Base-by-base conservation (phyloP, 2,329 filamentous ascomycete genomes). In the Nothopassalora personata region DNA sequence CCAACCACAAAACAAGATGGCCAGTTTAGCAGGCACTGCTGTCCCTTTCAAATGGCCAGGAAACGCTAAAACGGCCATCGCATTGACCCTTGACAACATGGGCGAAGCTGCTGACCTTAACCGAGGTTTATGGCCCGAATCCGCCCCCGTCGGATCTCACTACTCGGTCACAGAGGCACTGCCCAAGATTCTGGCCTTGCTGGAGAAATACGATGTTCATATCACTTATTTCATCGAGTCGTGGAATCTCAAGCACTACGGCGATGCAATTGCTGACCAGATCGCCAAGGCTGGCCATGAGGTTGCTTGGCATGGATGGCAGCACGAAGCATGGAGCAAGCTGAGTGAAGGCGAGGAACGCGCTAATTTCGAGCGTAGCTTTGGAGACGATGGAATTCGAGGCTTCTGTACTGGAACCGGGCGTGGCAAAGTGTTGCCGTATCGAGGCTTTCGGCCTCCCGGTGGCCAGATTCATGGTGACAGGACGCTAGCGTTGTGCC, bases 101-200 rank as follows among this genome's bases (percentile, higher is more conserved):
- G 71, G 69, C 39, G 71, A 73, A 65, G 71, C 70, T 13, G 71
- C 71, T 18, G 71, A 73, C 52, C 52, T 73, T 0, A 63, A 73
- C 49, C 64, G 71, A 1, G 55, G 59, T 3, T 60, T 73, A 11
- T 71, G 70, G 70, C 66, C 67, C 10, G 18, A 56, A 47, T 47
- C 60, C 30, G 28, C 64, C 53, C 65, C 68, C 9, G 54, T 71
- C 13, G 71, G 71, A 15, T 62, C 63, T 7, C 71, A 73, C 54
- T 67, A 67, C 56, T 68, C 66, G 10, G 67, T 72, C 18, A 69
- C 54, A 31, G 59, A 68, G 50, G 65, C 64, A 18, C 39, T 73
- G 1, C 70, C 71, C 2, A 49, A 66, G 45, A 64, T 73, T 39
- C 62, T 73, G 9, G 57, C 54, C 11, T 58, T 72, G 7, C 58